Conservation (phyloP, 345 rosid species). For the Citrus sp. region DNA sequence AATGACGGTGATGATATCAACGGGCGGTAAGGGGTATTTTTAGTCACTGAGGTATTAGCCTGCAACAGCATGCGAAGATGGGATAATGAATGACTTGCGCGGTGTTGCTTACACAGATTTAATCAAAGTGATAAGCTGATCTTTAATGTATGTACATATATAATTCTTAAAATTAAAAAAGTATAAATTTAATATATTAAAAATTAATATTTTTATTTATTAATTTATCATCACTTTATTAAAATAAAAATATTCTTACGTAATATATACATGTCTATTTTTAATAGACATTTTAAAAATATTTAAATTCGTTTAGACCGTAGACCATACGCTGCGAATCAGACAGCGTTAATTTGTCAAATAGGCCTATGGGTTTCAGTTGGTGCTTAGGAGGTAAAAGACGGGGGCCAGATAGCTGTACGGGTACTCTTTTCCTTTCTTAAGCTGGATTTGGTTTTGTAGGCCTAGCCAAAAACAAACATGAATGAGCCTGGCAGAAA, state of each 20-base stretch:
- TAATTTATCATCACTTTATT: too few species aligned
- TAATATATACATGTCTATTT: too few species aligned
- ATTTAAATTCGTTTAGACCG: background rate
- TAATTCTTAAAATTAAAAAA: too few species aligned
- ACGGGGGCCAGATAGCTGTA: background rate
- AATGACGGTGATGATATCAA: background rate
- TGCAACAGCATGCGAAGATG: background rate
- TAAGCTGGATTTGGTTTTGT: too few species aligned
- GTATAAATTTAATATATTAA: too few species aligned
- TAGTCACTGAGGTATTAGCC: background rate
- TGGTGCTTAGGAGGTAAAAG: background rate
- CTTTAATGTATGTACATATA: too few species aligned
- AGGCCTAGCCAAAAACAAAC: too few species aligned
- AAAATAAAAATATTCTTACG: too few species aligned
- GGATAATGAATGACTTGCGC: background rate
- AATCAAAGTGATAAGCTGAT: too few species aligned
- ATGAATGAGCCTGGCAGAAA: background rate
- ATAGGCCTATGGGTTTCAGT: background rate
- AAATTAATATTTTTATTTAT: too few species aligned
- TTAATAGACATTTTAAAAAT: too few species aligned
- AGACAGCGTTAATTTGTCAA: background rate
- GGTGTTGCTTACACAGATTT: too few species aligned
- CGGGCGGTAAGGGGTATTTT: background rate
- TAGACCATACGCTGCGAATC: background rate
- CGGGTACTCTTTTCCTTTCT: background rate